Evolutionary conservation across 768 basidiomycete genomes (phyloP).

Genomic region (Infundibulicybe gibba): DNA sequence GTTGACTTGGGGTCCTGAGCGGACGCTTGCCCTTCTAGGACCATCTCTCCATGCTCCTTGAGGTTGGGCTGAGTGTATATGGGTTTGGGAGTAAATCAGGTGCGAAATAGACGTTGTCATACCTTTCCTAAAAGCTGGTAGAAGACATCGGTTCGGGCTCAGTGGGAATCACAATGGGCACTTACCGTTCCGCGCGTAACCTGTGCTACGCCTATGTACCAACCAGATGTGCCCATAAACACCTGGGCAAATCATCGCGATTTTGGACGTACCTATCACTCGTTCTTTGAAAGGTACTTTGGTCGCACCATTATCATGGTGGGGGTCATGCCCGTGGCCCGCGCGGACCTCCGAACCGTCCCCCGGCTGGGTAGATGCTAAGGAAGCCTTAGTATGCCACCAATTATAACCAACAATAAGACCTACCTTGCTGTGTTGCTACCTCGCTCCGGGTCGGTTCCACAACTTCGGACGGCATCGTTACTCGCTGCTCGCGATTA

Average conservation of each 20-base stretch:
- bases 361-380: constrained; percentile 27
- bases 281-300: constrained; percentile 53
- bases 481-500: neutral
- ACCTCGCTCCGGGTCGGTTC: constrained; percentile 18
- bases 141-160: neutral
- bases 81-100: neutral
- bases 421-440: constrained; percentile 31
- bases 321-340: constrained; percentile 2
- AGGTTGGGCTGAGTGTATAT: constrained; percentile 23
- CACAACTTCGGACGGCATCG: constrained; percentile 15
- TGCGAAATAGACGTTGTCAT: neutral
- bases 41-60: constrained; percentile 49
- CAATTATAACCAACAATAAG: neutral
- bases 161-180: neutral
- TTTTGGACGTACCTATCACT: constrained; percentile 40
- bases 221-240: too few species aligned
- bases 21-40: constrained; percentile 43
- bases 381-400: neutral
- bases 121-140: constrained; percentile 29
- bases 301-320: constrained; percentile 1
- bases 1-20: constrained; percentile 19
- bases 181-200: constrained; percentile 35
- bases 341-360: constrained; percentile 25
- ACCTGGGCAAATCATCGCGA: too few species aligned
- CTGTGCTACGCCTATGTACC: constrained; percentile 23